Percentiles rank a stretch among this genome's conserved stretches.
These are phyloP conservation scores for Rhynchosporium secalis DNA, from an alignment of 2,329 filamentous ascomycete species.

Conservation along the genomic window DNA sequence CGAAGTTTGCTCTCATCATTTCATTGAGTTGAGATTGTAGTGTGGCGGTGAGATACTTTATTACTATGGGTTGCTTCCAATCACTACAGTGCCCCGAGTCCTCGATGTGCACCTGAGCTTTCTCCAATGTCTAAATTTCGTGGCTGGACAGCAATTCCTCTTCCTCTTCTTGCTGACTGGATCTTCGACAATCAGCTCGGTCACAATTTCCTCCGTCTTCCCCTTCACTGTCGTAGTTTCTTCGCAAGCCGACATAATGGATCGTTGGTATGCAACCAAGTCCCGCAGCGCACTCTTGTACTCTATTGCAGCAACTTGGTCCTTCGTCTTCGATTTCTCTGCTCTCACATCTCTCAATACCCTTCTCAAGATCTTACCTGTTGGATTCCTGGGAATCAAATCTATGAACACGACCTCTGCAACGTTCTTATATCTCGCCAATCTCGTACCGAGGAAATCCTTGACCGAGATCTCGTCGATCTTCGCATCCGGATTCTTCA, in stretches of 20 bases:
- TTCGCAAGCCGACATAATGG: not conserved
- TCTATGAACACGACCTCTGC: constrained; percentile 49
- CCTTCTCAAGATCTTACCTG: constrained; percentile 47
- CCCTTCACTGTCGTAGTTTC: not conserved
- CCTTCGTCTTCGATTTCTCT: not conserved
- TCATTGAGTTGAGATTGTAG: not conserved
- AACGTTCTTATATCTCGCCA: constrained; percentile 50
- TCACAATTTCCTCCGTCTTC: not conserved
- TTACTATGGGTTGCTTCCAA: not conserved
- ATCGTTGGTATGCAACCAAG: constrained; percentile 1
- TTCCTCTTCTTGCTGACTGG: not conserved
- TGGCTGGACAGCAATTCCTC: constrained; percentile 3
- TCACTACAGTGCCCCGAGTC: not conserved
- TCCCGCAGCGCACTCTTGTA: not conserved
- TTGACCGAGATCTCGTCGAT: constrained; percentile 46
- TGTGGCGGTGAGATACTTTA: not conserved
- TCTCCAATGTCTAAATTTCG: constrained; percentile 1
- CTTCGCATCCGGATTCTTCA: constrained; percentile 28
- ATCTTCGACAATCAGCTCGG: not conserved
- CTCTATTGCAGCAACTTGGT: not conserved
- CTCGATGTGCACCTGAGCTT: constrained; percentile 5
- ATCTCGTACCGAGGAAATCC: constrained; percentile 40
- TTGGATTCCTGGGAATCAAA: constrained; percentile 48
- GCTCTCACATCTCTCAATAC: constrained; percentile 20
- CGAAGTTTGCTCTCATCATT: not conserved